Base-by-base conservation (phyloP, 139 green algal species). In the Trebouxia sp. region DNA sequence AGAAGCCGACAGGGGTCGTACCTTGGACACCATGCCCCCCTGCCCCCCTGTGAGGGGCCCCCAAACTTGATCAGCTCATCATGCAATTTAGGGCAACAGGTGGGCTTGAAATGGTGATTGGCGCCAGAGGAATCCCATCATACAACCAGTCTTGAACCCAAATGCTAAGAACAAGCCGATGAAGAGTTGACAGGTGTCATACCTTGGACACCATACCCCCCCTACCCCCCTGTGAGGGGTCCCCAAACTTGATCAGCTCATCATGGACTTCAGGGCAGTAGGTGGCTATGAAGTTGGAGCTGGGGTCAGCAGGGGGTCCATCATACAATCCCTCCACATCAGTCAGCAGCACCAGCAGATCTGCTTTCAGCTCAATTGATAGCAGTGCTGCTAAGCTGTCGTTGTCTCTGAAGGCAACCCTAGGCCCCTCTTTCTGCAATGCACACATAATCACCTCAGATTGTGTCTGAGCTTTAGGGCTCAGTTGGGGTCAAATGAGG, bases 171-270 rank as follows among this genome's bases (percentile, higher is more conserved):
- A n/a, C n/a, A n/a, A n/a, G n/a, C n/a, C n/a, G n/a, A n/a, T n/a
- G n/a, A n/a, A n/a, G n/a, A n/a, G n/a, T n/a, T n/a, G n/a, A 53
- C 47, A 53, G 14, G 20, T 53, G 47, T 5, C 50, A 12, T 51
- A 93, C 81, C 76, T 93, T 93, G 22, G 84, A 76, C 24, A 78
- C 81, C 89, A 93, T 93, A 24, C 89, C 89, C 28, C 89, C 89
- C 5, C 89, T 76, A 2, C 89, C 89, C 15, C 87, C 70, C 6
- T 67, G 76, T n/a, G 58, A 85, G 53, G 87, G 88, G 39, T 80
- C 55, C 14, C 85, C 85, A 78, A 93, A 93, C 48, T 67, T 83
- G 74, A 91, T 77, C 32, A 83, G 77, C 53, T 82, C 51, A 43
- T 87, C 39, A 62, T 92, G 87, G 17, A 87, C 45, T 22, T 65